Base-by-base conservation (phyloP, 2,329 filamentous ascomycete genomes). In the Curvularia sp. region DNA sequence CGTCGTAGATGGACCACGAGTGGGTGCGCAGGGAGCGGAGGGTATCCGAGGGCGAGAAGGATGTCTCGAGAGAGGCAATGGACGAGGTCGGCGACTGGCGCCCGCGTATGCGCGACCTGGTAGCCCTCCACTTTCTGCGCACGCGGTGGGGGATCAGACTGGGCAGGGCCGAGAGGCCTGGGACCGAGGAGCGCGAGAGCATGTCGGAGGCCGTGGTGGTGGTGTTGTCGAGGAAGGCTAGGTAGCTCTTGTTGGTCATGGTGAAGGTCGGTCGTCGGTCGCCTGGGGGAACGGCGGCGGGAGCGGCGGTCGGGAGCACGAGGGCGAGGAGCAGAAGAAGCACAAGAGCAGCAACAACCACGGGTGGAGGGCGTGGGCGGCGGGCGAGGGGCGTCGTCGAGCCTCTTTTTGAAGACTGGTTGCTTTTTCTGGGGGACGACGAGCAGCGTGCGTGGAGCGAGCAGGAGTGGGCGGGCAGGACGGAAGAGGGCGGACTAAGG, bases 1-100 rank as follows among this genome's bases (percentile, higher is more conserved):
- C 85, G 77, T 98, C 94, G 75, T 93, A 90, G 51, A 89, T 81
- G 51, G 86, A 89, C 91, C 92, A 97, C 64, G 87, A 87, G 75
- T 95, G 92, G 60, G 85, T 85, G 69, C 89, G 89, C 63, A 97
- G 82, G 38, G 89, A 86, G 60, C 87, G 86, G 61, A 97, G 78
- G 12, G 92, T 93, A 72, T 96, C 89, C 70, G 85, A 82, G 5
- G 92, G 89, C 66, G 90, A 93, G 78, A 93, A 91, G 0, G 93
- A 97, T 15, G 88, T 93, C 77, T 96, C 86, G 55, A 97, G 83
- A 30, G 84, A 84, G 50, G 92, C 86, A 71, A 97, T 86, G 63
- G 89, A 89, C 50, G 91, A 89, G 22, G 88, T 85, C 46, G 88
- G 87, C 41, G 88, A 87, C 68, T 87, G 80, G 66, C 87, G 81